phyloP scores from a whole-genome alignment of 2,329 filamentous ascomycete genomes.

The Xylaria digitata region DNA sequence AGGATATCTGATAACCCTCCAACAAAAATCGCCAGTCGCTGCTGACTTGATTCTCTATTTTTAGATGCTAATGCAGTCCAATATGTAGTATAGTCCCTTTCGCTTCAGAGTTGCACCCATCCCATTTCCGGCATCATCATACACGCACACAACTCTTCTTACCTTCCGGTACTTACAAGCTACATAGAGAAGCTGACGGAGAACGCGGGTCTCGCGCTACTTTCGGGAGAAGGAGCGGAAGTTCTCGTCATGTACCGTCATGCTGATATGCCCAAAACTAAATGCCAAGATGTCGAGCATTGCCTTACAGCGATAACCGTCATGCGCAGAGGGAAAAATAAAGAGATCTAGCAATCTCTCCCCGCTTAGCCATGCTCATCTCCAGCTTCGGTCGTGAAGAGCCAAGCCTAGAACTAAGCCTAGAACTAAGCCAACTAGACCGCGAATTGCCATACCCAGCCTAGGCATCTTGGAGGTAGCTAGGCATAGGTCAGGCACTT shows the following conservation, averaged over 20 bases:
- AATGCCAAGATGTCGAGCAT: slow-evolving; percentile 49
- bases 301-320: slow-evolving; percentile 47
- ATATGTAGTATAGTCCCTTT: slow-evolving; percentile 25
- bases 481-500: slow-evolving; percentile 5
- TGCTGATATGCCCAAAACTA: slow-evolving; percentile 31
- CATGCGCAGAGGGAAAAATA: slow-evolving; percentile 42
- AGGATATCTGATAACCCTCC: neutral
- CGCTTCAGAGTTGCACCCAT: slow-evolving; percentile 14
- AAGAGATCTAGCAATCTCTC: slow-evolving; percentile 42
- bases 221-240: slow-evolving; percentile 29
- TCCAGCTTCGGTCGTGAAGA: slow-evolving; percentile 35
- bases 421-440: slow-evolving; percentile 30
- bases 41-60: slow-evolving; percentile 36
- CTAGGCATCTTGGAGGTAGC: slow-evolving; percentile 16
- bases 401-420: slow-evolving; percentile 32
- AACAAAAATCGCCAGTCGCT: slow-evolving; percentile 30
- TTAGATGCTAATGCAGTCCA: slow-evolving; percentile 35
- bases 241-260: slow-evolving; percentile 45
- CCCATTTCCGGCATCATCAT: slow-evolving; percentile 31
- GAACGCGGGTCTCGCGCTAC: slow-evolving; percentile 31
- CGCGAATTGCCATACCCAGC: slow-evolving; percentile 16
- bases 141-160: slow-evolving; percentile 31
- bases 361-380: slow-evolving; percentile 40
- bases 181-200: slow-evolving; percentile 41
- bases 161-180: slow-evolving; percentile 37